Percentiles rank a stretch among this genome's conserved stretches.
Evolutionary conservation across 1,284 basidiomycete species (phyloP).

Genomic region (Ustilago bromivora): DNA sequence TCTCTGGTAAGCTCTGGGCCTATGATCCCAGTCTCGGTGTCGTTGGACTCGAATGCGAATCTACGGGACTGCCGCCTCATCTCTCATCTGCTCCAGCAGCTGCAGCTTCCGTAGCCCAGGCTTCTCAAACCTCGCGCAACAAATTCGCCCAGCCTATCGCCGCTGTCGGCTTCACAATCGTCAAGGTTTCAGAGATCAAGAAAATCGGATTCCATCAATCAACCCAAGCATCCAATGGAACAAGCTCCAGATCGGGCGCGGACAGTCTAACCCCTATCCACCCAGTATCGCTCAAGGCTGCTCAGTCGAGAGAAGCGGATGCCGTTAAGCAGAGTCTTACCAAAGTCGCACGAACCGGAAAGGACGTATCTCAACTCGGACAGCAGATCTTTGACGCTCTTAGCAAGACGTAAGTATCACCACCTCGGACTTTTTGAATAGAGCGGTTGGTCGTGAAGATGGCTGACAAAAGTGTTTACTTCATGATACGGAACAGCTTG

Average conservation of each 20-base stretch:
- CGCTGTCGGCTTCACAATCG: slow-evolving; percentile 59
- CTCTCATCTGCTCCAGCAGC: slow-evolving; percentile 47
- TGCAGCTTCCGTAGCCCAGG: slow-evolving; percentile 46
- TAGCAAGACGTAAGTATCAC: slow-evolving; percentile 65
- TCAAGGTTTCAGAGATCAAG: slow-evolving; percentile 60
- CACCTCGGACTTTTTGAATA: too few relatives aligned
- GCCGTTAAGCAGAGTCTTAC: slow-evolving; percentile 51
- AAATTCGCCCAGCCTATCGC: slow-evolving; percentile 29
- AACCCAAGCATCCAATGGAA: slow-evolving; percentile 10
- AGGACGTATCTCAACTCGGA: slow-evolving; percentile 56
- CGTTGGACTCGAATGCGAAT: slow-evolving; percentile 59
- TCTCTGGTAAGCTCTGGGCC: slow-evolving; percentile 63
- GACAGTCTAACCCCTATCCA: slow-evolving; percentile 38
- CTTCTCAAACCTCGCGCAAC: slow-evolving; percentile 42
- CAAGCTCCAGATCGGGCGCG: slow-evolving; percentile 11
- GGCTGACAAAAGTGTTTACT: background rate
- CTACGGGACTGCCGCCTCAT: slow-evolving; percentile 28
- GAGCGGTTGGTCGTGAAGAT: background rate
- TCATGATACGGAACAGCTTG: slow-evolving; percentile 33
- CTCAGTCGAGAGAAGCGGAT: slow-evolving; percentile 52
- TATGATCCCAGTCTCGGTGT: slow-evolving; percentile 60
- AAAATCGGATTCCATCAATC: slow-evolving; percentile 48
- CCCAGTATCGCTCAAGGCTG: slow-evolving; percentile 47
- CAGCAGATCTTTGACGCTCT: slow-evolving; percentile 65
- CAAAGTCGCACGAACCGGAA: slow-evolving; percentile 52